Evolutionary conservation across 1,284 basidiomycete genomes (phyloP).

Genomic region (Laetiporus sulphureus): DNA sequence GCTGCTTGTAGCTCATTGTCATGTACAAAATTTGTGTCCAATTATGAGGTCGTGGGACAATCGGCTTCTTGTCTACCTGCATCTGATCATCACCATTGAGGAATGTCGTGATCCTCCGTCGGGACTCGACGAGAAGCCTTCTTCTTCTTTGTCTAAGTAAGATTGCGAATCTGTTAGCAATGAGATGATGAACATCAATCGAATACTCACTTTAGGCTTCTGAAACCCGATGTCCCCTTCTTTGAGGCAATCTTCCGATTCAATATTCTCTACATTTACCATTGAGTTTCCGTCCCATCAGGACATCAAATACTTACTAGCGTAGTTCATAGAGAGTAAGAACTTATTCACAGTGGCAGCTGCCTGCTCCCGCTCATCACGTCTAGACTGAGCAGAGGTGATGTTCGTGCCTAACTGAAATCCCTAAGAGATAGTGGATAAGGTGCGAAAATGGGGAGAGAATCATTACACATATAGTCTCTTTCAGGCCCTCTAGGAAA

Average conservation of each 20-base stretch:
- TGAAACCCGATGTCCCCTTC: conserved; percentile 93
- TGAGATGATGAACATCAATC: conserved; percentile 15
- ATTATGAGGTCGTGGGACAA: conserved; percentile 56
- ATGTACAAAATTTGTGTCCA: conserved; percentile 89
- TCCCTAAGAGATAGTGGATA: too few species aligned
- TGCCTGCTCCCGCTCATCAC: conserved; percentile 48
- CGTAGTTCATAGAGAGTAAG: conserved; percentile 87
- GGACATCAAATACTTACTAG: conserved; percentile 57
- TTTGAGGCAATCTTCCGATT: conserved; percentile 82
- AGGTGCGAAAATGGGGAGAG: too few species aligned
- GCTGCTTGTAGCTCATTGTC: conserved; percentile 97
- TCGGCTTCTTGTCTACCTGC: conserved; percentile 71
- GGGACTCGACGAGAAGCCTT: conserved; percentile 65
- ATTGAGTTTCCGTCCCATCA: conserved; percentile 4
- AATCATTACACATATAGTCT: too few species aligned
- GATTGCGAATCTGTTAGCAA: too few species aligned
- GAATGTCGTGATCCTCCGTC: conserved; percentile 56
- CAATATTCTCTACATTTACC: conserved; percentile 69
- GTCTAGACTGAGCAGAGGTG: conserved; percentile 31
- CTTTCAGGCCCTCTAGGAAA: conserved; percentile 63
- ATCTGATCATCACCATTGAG: conserved; percentile 46
- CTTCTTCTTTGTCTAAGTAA: conserved; percentile 91
- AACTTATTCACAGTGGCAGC: conserved; percentile 70
- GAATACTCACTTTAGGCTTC: conserved; percentile 84
- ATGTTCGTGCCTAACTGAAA: conserved; percentile 70